Evolutionary conservation across 768 basidiomycete species (phyloP).

Genomic region (Amanita polypyramis): DNA sequence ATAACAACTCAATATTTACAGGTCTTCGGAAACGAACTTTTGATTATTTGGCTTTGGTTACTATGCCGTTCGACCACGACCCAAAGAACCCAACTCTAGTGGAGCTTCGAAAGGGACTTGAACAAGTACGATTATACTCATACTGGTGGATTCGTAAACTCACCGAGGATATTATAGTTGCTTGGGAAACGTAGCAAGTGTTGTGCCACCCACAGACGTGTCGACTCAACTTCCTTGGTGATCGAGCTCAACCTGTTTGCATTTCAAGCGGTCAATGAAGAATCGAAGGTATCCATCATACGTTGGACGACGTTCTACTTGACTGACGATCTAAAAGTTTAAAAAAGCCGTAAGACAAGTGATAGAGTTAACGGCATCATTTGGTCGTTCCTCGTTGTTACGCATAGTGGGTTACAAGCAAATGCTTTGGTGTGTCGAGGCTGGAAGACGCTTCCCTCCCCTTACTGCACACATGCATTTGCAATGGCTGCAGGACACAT

Average conservation of each 20-base stretch:
- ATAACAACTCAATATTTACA: constrained; percentile 11
- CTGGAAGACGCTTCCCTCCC: constrained; percentile 22
- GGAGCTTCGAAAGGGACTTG: constrained; percentile 11
- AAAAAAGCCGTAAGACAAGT: constrained; percentile 4
- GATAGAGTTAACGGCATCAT: constrained; percentile 2
- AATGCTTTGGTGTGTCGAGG: constrained; percentile 38
- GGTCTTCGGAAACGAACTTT: constrained; percentile 31
- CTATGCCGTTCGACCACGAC: constrained; percentile 16
- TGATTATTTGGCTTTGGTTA: constrained; percentile 27
- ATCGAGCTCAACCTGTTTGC: constrained; percentile 1
- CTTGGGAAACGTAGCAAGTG: background rate
- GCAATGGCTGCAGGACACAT: constrained; percentile 43
- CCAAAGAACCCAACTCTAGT: constrained; percentile 11
- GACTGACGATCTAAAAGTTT: background rate
- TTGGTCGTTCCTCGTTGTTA: constrained; percentile 23
- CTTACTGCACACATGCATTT: constrained; percentile 25
- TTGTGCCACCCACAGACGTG: background rate
- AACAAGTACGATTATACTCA: constrained; percentile 12
- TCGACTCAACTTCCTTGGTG: background rate
- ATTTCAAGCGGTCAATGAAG: background rate
- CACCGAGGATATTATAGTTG: background rate
- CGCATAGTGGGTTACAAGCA: constrained; percentile 47
- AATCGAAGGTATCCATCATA: background rate
- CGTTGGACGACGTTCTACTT: constrained; percentile 2
- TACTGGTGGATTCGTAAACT: background rate